Base-by-base conservation (phyloP, 495 filamentous ascomycete genomes). In the Neurospora sp. region DNA sequence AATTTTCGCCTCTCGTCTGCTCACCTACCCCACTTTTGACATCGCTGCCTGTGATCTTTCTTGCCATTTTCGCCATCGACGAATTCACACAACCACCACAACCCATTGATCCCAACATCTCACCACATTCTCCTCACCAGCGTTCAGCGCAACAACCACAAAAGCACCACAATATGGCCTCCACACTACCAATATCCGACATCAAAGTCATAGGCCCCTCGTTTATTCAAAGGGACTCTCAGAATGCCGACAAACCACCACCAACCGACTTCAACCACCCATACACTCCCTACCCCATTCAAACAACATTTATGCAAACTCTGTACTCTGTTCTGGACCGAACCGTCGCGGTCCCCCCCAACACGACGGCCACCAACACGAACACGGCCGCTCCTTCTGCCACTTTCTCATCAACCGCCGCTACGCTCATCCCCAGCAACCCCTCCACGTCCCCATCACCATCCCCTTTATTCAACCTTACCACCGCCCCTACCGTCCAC, bases 251-350 rank as follows among this genome's bases (percentile, higher is more conserved):
- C 3, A 23, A 38, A 3, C 40, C 73, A 27, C 39, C 59, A 18
- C 73, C 69, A 41, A 72, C 77, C 23, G 85, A 94, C 81, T 98
- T 97, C 79, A 92, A 97, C 79, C 96, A 99, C 80, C 96, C 96
- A 11, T 98, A 91, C 81, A 87, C 89, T 40, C 96, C 96, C 0
- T 99, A 99, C 84, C 87, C 90, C 16, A 96, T 98, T 71, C 96
- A 99, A 78, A 84, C 91, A 38, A 84, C 93, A 74, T 96, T 99
- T 78, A 99, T 99, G 96, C 89, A 86, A 70, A 88, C 92, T 2
- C 85, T 96, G 12, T 99, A 98, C 76, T 82, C 88, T 38, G 92
- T 93, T 69, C 88, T 98, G 38, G 91, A 97, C 11, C 54, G 54
- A 35, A 66, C 54, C 27, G 54, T 66, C 6, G 27, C 12, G 5